phyloP scores from a whole-genome alignment of 805 yeast genomes.

The Lipomyces mesembrius region DNA sequence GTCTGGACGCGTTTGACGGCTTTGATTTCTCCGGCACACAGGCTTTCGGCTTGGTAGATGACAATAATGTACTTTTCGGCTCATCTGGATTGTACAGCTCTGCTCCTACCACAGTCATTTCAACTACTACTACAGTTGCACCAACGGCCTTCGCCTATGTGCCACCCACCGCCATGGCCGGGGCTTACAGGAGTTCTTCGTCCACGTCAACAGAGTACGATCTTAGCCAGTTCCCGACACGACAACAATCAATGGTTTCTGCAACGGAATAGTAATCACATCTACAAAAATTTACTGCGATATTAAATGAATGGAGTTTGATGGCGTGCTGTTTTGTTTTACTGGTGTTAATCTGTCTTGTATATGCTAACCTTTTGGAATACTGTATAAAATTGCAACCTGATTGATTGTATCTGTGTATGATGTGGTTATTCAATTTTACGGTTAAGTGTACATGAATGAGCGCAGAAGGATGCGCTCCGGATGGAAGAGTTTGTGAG shows the following conservation, averaged over 20 bases:
- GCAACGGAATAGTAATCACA: background rate
- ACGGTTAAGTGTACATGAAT: background rate
- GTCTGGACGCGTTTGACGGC: background rate
- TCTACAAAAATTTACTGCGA: too few species aligned
- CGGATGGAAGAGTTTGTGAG: background rate
- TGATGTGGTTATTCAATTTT: background rate
- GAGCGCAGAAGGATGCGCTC: background rate
- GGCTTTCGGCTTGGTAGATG: background rate
- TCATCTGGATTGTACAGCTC: background rate
- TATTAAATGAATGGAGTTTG: slow-evolving; percentile 3
- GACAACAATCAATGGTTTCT: background rate
- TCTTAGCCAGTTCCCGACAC: background rate
- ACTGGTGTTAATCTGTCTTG: background rate
- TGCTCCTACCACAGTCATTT: background rate
- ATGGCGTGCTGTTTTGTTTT: background rate
- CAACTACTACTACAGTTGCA: background rate
- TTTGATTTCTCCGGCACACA: background rate
- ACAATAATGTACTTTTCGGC: background rate
- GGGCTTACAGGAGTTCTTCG: background rate
- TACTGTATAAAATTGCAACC: background rate
- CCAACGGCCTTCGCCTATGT: background rate
- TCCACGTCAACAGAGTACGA: background rate
- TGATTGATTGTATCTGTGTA: background rate
- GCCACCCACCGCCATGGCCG: background rate
- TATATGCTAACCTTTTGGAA: background rate